Conservation (phyloP, 2,329 filamentous ascomycete species). For the Fusarium musae region DNA sequence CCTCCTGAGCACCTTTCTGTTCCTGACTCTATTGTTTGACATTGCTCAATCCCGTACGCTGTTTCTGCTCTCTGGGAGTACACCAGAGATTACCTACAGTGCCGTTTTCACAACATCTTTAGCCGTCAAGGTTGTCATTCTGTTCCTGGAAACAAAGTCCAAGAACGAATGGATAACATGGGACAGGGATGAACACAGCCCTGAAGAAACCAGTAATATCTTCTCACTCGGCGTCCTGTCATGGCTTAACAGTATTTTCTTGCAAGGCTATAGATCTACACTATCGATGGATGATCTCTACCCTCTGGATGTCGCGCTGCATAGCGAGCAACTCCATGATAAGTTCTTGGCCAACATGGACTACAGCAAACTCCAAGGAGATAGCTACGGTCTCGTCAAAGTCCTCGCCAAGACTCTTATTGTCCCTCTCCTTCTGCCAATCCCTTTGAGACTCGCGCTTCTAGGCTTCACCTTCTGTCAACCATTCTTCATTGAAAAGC, state of each 20-base stretch:
- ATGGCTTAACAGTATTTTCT: conserved; percentile 51
- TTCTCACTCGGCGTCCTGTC: conserved; percentile 47
- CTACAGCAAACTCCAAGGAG: background rate
- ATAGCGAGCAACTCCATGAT: conserved; percentile 15
- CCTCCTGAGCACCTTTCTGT: conserved; percentile 54
- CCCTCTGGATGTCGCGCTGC: conserved; percentile 45
- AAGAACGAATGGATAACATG: conserved; percentile 53
- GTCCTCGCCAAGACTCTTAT: background rate
- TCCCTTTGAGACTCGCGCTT: background rate
- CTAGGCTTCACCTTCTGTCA: background rate
- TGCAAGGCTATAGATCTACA: conserved; percentile 49
- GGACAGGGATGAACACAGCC: conserved; percentile 52
- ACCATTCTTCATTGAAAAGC: background rate
- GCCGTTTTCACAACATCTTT: conserved; percentile 50
- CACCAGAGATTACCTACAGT: conserved; percentile 31
- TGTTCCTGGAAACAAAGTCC: conserved; percentile 52
- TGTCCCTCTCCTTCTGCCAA: background rate
- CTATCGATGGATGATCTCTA: conserved; percentile 50
- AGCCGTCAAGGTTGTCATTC: conserved; percentile 47
- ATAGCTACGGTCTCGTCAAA: background rate
- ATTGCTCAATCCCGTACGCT: conserved; percentile 54
- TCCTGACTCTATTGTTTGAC: conserved; percentile 57
- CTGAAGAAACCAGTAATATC: conserved; percentile 49
- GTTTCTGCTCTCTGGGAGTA: conserved; percentile 48
- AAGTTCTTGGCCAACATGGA: conserved; percentile 39